Evolutionary conservation across 2,329 filamentous ascomycete genomes (phyloP).

Genomic region (Coniochaeta sp.): DNA sequence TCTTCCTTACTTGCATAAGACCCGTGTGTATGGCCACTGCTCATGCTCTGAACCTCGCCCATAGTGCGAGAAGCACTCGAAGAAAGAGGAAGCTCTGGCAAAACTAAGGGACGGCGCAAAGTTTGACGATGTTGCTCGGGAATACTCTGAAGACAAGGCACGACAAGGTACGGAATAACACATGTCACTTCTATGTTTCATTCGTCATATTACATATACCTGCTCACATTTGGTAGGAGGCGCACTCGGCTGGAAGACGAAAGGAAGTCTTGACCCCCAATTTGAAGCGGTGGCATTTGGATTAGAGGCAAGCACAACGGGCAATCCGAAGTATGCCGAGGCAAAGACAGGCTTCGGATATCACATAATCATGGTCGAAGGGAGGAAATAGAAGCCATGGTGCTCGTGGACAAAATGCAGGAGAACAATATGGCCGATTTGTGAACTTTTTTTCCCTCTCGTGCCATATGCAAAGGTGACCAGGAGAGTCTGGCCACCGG

Average conservation of each 20-base stretch:
- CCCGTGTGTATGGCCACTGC: neutral
- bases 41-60: neutral
- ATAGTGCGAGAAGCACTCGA: slow-evolving; percentile 67
- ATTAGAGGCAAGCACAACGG: slow-evolving; percentile 58
- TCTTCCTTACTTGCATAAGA: neutral
- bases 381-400: slow-evolving; percentile 33
- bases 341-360: slow-evolving; percentile 70
- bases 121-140: slow-evolving; percentile 67
- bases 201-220: slow-evolving; percentile 4
- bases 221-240: slow-evolving; percentile 43
- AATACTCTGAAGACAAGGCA: slow-evolving; percentile 72
- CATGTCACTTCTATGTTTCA: neutral
- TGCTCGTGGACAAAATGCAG: neutral
- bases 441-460: slow-evolving; percentile 21
- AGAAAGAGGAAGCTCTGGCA: slow-evolving; percentile 67
- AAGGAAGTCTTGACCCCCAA: slow-evolving; percentile 56
- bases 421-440: neutral
- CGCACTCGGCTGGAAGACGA: slow-evolving; percentile 64
- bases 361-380: slow-evolving; percentile 72
- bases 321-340: slow-evolving; percentile 58
- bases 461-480: slow-evolving; percentile 15
- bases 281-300: slow-evolving; percentile 69
- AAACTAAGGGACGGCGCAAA: slow-evolving; percentile 60
- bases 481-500: slow-evolving; percentile 2
- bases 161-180: slow-evolving; percentile 41